Percentiles rank a stretch among this genome's conserved stretches.
These are phyloP conservation scores for Entoloma clypeatum DNA, from an alignment of 1,284 basidiomycete genomes.

Conservation along the genomic window DNA sequence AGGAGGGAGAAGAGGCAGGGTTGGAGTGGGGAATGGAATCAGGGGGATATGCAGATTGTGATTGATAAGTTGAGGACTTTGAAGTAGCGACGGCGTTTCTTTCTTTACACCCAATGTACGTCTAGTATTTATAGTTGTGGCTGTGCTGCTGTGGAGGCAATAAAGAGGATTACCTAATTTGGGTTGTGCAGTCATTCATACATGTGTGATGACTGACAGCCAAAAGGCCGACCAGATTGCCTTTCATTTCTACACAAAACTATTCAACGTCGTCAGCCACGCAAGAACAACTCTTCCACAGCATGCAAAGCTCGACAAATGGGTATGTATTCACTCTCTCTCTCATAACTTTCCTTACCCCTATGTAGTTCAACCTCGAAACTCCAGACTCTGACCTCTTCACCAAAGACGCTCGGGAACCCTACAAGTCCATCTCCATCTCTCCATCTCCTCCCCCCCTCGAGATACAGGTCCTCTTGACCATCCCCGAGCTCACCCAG, in stretches of 20 bases:
- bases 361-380: slow-evolving; percentile 71
- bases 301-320: slow-evolving; percentile 62
- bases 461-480: slow-evolving; percentile 65
- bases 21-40: no score
- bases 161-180: no score
- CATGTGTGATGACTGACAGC: slow-evolving; percentile 45
- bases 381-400: slow-evolving; percentile 61
- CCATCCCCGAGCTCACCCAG: slow-evolving; percentile 59
- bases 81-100: no score
- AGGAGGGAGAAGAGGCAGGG: no score
- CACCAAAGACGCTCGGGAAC: slow-evolving; percentile 53
- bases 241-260: slow-evolving; percentile 74
- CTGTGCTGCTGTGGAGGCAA: no score
- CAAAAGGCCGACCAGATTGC: slow-evolving; percentile 81
- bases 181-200: no score
- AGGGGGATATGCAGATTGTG: no score
- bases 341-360: slow-evolving; percentile 2
- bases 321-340: slow-evolving; percentile 42
- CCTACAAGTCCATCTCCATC: slow-evolving; percentile 57
- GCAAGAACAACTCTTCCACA: slow-evolving; percentile 53
- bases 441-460: slow-evolving; percentile 45
- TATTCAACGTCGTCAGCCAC: slow-evolving; percentile 66
- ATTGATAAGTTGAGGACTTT: no score
- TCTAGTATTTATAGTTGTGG: no score
- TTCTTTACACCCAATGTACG: no score